A percentile compares a stretch with the other conserved stretches of the same genome.
phyloP scores from a whole-genome alignment of 164 flowering plant species.

The Saururus chinensis region DNA sequence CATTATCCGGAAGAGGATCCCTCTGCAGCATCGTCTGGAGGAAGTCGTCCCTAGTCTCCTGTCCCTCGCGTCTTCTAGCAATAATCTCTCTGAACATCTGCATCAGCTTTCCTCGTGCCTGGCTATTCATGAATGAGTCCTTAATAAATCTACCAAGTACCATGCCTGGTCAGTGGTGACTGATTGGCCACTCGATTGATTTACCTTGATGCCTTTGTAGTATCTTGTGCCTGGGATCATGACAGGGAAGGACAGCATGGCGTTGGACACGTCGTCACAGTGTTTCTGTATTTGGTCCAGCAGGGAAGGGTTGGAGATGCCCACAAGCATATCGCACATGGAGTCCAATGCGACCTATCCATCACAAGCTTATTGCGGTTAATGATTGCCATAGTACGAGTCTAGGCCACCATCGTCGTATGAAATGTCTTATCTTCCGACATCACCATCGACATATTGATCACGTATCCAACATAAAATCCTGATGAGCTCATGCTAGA shows the following conservation, averaged over 20 bases:
- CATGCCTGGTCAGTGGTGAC: too few relatives aligned
- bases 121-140: too few relatives aligned
- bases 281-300: slow-evolving; percentile 26
- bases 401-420: too few relatives aligned
- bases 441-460: too few relatives aligned
- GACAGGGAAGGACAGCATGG: slow-evolving; percentile 53
- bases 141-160: too few relatives aligned
- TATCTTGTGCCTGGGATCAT: slow-evolving; percentile 40
- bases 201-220: slow-evolving; percentile 32
- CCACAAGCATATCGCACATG: slow-evolving; percentile 38
- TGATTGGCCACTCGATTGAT: too few relatives aligned
- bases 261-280: slow-evolving; percentile 20
- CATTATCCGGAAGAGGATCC: slow-evolving; percentile 4
- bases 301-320: slow-evolving; percentile 24
- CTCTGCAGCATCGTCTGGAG: slow-evolving; percentile 24
- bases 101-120: slow-evolving; percentile 48
- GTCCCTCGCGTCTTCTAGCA: slow-evolving; percentile 17
- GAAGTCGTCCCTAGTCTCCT: slow-evolving; percentile 26
- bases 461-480: too few relatives aligned
- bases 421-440: too few relatives aligned
- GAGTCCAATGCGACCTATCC: slow-evolving; percentile 36
- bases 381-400: too few relatives aligned
- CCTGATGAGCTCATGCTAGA: too few relatives aligned
- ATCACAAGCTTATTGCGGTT: background rate
- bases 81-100: slow-evolving; percentile 24